Conservation (phyloP, 148 eudicot genomes). For the Talinum fruticosum region DNA sequence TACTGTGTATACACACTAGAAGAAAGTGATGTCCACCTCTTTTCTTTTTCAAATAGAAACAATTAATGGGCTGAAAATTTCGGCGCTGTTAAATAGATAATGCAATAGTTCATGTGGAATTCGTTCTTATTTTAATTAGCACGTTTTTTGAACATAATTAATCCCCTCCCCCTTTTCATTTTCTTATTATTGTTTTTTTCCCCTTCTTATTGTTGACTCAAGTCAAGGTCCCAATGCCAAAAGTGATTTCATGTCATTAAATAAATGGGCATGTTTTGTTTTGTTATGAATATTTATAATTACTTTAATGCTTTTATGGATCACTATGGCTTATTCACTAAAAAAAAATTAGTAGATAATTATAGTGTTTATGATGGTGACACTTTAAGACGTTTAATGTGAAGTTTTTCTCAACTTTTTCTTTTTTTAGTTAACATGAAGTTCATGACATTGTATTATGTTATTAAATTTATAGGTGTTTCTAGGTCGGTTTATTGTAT, state of each 20-base stretch:
- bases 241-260: background rate
- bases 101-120: background rate
- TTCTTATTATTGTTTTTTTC: background rate
- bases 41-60: too few species aligned
- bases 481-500: too few species aligned
- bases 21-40: too few species aligned
- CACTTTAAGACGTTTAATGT: background rate
- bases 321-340: too few species aligned
- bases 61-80: background rate
- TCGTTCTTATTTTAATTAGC: background rate
- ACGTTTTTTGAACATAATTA: background rate
- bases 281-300: background rate
- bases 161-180: background rate
- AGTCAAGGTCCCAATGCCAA: background rate
- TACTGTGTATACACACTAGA: too few species aligned
- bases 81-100: background rate
- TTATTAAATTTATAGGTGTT: slow-evolving; percentile 31
- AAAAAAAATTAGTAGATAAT: background rate
- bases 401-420: background rate
- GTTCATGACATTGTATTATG: background rate
- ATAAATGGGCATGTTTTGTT: background rate
- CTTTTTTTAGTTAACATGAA: background rate
- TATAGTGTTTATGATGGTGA: background rate
- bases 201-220: background rate
- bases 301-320: too few species aligned